A percentile compares a stretch with the other conserved stretches of the same genome.
Evolutionary conservation across 495 filamentous ascomycete genomes (phyloP).

Genomic region (Choiromyces venosus): DNA sequence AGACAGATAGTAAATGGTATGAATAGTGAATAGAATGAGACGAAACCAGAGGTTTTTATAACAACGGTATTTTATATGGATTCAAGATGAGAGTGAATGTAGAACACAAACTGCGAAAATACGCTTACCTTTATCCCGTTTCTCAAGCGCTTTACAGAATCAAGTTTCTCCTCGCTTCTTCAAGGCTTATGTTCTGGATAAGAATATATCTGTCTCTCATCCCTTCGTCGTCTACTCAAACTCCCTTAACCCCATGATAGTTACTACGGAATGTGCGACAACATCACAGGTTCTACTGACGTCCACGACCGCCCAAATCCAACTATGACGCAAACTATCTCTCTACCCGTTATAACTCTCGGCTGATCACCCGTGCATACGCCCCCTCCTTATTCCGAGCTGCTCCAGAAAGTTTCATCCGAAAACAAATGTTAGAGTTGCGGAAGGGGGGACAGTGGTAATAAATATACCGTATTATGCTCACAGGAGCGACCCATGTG

Average conservation of each 20-base stretch:
- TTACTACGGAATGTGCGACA: background rate
- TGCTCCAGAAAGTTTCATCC: conserved; percentile 1
- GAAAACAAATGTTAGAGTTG: background rate
- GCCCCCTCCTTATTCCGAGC: background rate
- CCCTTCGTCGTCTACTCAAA: background rate
- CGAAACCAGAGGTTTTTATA: background rate
- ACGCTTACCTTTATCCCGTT: background rate
- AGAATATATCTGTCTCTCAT: background rate
- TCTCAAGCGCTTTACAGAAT: background rate
- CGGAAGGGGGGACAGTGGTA: background rate
- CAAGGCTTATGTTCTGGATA: background rate
- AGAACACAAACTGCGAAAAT: background rate
- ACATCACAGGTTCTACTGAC: background rate
- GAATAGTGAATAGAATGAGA: background rate
- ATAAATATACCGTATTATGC: background rate
- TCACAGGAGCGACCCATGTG: background rate
- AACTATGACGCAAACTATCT: conserved; percentile 1
- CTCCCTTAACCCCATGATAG: background rate
- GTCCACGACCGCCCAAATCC: background rate
- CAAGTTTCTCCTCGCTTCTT: background rate
- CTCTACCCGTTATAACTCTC: background rate
- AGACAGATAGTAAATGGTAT: background rate
- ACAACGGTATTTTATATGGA: background rate
- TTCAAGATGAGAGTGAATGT: background rate
- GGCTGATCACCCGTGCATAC: background rate